Base-by-base conservation (phyloP, 208 protist species). In the Dictyostelium gargantuum region DNA sequence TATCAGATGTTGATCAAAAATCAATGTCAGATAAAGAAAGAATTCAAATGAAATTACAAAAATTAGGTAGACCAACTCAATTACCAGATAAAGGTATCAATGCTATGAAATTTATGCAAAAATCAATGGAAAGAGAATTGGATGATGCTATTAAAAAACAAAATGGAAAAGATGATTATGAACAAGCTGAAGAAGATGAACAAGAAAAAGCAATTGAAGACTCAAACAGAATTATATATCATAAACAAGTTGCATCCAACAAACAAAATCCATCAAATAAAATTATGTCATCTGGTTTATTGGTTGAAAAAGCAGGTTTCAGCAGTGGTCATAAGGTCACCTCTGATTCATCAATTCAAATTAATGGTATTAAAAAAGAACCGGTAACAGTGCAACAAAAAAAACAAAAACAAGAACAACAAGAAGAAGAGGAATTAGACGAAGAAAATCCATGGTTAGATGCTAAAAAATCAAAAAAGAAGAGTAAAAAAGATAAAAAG, bases 81-180 rank as follows among this genome's bases (percentile, higher is more conserved):
- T n/a, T 81, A 15, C 32, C 40, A 32, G 82, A 89, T 3, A 89
- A 76, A 29, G 82, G 82, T 52, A 89, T 89, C 6, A 89, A 89
- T n/a, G 82, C 66, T 35, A 76, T 89, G 68, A 89, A 89, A 56
- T 89, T 89, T n/a, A 89, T 89, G 82, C 82, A 89, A 89, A 68
- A 61, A 13, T 52, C 21, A 17, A 38, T 89, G 50, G 82, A 89
- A 74, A 74, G 35, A 40, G 82, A 89, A 42, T 52, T 89, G 0
- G 82, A 89, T 68, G 10, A 68, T 29, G 6, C 32, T 23, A 23
- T 89, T 21, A 63, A 75, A 54, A 17, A 63, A 10, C 63, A 6
- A 48, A 42, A 66, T 38, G 66, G 68, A 40, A 15, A n/a, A 0
- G 82, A 89, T 29, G 82, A 89, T 38, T 89, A 70, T 66, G 68